Percentiles rank a stretch among this genome's conserved stretches.
Evolutionary conservation across 352 stramenopile genomes (phyloP).

Genomic region (Pythium monospermum): DNA sequence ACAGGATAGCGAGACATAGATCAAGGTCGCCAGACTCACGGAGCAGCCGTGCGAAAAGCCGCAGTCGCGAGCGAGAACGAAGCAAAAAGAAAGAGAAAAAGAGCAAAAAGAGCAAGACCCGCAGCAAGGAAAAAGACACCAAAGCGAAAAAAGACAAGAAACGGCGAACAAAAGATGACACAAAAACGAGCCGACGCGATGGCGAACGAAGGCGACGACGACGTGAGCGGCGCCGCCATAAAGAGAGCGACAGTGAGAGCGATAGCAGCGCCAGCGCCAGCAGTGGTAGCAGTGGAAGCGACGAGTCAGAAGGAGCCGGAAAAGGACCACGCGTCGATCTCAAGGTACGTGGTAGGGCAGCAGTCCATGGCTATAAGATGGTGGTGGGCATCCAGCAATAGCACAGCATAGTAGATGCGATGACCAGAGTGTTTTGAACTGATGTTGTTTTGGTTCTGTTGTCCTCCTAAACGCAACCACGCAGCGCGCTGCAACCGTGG

Average conservation of each 20-base stretch:
- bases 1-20: conserved; percentile 3
- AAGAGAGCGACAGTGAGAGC: not conserved
- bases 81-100: conserved; percentile 23
- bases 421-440: not conserved
- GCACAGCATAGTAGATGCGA: not conserved
- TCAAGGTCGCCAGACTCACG: conserved; percentile 3
- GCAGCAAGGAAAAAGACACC: conserved; percentile 29
- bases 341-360: no score
- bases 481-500: conserved; percentile 37
- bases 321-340: conserved; percentile 1
- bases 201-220: no score
- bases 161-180: not conserved
- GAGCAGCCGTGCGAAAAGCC: no score
- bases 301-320: conserved; percentile 2
- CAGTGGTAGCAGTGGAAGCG: conserved; percentile 3
- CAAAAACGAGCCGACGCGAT: no score
- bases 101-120: conserved; percentile 26
- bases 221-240: no score
- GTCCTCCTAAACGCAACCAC: not conserved
- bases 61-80: conserved; percentile 26
- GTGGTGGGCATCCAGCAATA: no score
- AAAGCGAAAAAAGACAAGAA: conserved; percentile 7
- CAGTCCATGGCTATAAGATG: no score
- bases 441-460: not conserved
- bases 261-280: not conserved